Percentiles rank a stretch among this genome's conserved stretches.
Conservation (phyloP, 768 basidiomycete genomes). For the Mycena chlorophos region DNA sequence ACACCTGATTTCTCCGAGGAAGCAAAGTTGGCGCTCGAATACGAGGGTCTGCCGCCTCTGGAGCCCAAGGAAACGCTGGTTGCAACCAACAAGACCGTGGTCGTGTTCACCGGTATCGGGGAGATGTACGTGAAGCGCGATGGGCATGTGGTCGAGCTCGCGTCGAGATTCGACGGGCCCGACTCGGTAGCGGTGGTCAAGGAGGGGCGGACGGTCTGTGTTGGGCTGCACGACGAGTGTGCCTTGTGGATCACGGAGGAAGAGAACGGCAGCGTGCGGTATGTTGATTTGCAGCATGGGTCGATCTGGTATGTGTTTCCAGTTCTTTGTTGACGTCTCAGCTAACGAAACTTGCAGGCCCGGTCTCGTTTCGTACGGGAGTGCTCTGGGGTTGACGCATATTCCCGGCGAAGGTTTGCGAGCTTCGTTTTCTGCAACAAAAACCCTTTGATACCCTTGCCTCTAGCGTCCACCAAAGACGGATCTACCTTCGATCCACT, state of each 20-base stretch:
- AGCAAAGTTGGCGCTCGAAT: conserved; percentile 54
- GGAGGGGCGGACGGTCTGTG: not conserved
- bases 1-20: conserved; percentile 66
- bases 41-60: conserved; percentile 69
- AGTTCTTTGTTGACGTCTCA: not conserved
- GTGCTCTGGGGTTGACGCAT: conserved; percentile 65
- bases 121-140: conserved; percentile 32
- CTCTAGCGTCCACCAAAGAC: conserved; percentile 56
- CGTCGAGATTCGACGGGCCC: not conserved
- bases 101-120: conserved; percentile 58
- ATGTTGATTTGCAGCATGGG: not conserved
- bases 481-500: conserved; percentile 60
- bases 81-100: conserved; percentile 37
- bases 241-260: not conserved
- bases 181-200: not conserved
- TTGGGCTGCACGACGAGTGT: not conserved
- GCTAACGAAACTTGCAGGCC: conserved; percentile 28
- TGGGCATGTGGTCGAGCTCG: not conserved
- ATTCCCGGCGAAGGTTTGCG: conserved; percentile 51
- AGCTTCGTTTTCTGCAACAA: not conserved
- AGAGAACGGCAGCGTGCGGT: not conserved
- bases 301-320: not conserved
- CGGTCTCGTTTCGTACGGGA: conserved; percentile 66
- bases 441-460: not conserved
- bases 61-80: not conserved